Conservation (phyloP, 2,329 filamentous ascomycete species). For the Apiospora kogelbergensis region DNA sequence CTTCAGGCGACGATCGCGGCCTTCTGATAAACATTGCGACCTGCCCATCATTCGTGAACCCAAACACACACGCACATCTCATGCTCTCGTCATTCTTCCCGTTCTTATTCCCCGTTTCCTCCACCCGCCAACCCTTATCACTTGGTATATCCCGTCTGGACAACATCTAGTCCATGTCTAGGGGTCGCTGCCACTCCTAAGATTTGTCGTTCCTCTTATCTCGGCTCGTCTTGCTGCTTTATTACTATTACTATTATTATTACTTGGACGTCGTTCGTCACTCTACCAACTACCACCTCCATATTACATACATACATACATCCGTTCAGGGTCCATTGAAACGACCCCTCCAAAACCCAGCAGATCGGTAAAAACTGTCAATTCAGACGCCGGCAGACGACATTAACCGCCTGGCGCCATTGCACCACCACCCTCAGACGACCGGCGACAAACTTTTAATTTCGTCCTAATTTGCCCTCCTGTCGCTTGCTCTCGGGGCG, state of each 20-base stretch:
- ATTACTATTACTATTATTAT: not conserved
- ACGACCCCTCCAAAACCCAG: conserved; percentile 5
- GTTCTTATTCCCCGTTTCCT: not conserved
- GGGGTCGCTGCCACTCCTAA: not conserved
- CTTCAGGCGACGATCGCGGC: conserved; percentile 11
- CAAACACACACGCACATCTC: not conserved
- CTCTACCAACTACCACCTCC: not conserved
- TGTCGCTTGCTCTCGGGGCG: not conserved
- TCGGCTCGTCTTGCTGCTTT: not conserved
- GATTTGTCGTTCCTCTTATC: not conserved
- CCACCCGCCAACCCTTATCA: not conserved
- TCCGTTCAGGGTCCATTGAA: not conserved
- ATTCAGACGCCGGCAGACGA: conserved; percentile 8
- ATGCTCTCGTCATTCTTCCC: not conserved
- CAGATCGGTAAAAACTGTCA: not conserved
- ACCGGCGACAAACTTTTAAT: not conserved
- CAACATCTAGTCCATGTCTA: not conserved
- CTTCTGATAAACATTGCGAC: conserved; percentile 10
- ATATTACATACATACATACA: not conserved
- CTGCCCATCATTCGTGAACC: not conserved
- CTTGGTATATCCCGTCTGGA: not conserved
- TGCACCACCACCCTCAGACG: not conserved
- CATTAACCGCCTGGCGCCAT: conserved; percentile 5
- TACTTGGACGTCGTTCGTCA: not conserved
- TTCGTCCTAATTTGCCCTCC: not conserved